Percentiles rank a stretch among this genome's conserved stretches.
phyloP scores from a whole-genome alignment of 176 grass and related monocot genomes.

The Aechmea fasciata region DNA sequence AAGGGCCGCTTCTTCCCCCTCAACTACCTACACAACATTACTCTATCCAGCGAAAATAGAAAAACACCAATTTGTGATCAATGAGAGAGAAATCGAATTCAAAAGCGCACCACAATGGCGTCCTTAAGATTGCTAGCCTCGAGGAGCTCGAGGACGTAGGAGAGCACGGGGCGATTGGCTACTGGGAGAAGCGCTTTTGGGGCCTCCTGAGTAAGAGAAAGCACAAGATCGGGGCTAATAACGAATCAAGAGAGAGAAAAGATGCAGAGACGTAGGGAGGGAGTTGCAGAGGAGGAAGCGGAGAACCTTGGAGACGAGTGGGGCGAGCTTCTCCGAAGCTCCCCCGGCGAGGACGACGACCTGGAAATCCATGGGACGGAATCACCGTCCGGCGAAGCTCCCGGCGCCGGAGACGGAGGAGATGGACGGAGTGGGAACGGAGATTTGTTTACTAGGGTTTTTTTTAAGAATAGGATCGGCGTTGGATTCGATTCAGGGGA shows the following conservation, averaged over 20 bases:
- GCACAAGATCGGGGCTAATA: background rate
- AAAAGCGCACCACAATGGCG: slow-evolving; percentile 63
- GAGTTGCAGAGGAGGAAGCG: background rate
- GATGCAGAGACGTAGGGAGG: background rate
- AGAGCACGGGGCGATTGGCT: slow-evolving; percentile 76
- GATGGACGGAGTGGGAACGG: background rate
- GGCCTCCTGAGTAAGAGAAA: slow-evolving; percentile 40
- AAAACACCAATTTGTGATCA: background rate
- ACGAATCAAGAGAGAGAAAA: background rate
- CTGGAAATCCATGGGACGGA: slow-evolving; percentile 72
- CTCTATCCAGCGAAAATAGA: slow-evolving; percentile 1
- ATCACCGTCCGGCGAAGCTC: background rate
- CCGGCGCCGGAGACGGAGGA: background rate
- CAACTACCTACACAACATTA: slow-evolving; percentile 48
- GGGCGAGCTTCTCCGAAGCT: slow-evolving; percentile 61
- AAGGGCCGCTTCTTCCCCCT: slow-evolving; percentile 60
- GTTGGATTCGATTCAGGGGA: too few relatives aligned
- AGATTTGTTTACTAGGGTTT: background rate
- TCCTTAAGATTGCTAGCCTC: slow-evolving; percentile 86
- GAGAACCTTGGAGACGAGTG: slow-evolving; percentile 69
- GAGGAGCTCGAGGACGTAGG: slow-evolving; percentile 83
- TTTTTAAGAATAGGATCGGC: background rate
- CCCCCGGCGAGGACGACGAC: slow-evolving; percentile 96
- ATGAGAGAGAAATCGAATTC: background rate
- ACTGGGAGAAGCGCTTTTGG: slow-evolving; percentile 88